Conservation (phyloP, 1,284 basidiomycete genomes). For the Sutorius eximius region DNA sequence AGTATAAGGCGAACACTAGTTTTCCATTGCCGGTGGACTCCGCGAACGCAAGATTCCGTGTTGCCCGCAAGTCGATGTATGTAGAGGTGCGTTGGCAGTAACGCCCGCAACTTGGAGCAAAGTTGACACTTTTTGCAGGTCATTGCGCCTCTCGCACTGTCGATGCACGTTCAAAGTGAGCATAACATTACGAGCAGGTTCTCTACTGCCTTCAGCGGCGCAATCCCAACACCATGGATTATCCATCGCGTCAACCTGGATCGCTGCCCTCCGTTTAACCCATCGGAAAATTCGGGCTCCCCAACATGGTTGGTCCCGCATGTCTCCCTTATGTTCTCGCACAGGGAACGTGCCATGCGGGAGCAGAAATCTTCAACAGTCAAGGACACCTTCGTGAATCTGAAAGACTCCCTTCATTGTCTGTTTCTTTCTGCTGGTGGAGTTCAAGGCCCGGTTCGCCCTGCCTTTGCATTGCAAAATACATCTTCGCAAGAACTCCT, state of each 20-base stretch:
- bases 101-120: background rate
- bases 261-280: slow-evolving; percentile 35
- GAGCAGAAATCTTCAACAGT: background rate
- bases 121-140: slow-evolving; percentile 25
- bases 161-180: slow-evolving; percentile 13
- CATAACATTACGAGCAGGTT: slow-evolving; percentile 35
- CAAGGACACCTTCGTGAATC: slow-evolving; percentile 27
- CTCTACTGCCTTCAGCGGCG: slow-evolving; percentile 25
- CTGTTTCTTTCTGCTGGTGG: slow-evolving; percentile 34
- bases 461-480: slow-evolving; percentile 36
- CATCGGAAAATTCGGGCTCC: slow-evolving; percentile 5
- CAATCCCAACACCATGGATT: slow-evolving; percentile 35
- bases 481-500: slow-evolving; percentile 27
- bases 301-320: slow-evolving; percentile 35
- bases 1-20: slow-evolving; percentile 14
- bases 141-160: slow-evolving; percentile 28
- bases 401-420: slow-evolving; percentile 37
- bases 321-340: slow-evolving; percentile 34
- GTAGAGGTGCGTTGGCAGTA: slow-evolving; percentile 44
- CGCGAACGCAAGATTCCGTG: slow-evolving; percentile 37
- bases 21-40: slow-evolving; percentile 38
- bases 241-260: slow-evolving; percentile 44
- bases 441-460: slow-evolving; percentile 7
- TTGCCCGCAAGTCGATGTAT: slow-evolving; percentile 53
- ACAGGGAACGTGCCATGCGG: slow-evolving; percentile 20